Evolutionary conservation across 257 asterid genomes (phyloP), one percentile per base, ranked within the genome.

Genomic region (Echites panduratus): DNA sequence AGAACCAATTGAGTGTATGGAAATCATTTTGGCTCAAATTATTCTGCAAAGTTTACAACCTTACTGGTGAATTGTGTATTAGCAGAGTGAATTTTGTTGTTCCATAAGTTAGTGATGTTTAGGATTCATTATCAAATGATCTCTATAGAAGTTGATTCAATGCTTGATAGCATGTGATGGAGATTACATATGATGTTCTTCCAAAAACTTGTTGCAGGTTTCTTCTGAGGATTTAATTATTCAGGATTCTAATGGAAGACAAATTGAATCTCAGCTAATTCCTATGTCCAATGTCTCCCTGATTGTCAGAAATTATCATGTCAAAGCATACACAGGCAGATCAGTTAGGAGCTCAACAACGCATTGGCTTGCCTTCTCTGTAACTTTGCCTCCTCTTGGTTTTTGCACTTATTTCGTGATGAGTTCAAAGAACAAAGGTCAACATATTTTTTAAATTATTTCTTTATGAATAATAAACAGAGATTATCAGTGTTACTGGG

Each of bases 301-400:
- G 81, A 72, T 20, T 61, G 56, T 80, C 29, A 67, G 79, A 68
- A 79, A 79, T 59, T 80, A 84, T 82, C 81, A 84, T 62, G 79
- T 82, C 49, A 87, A 83, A 79, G 92, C 91, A 78, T 82, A 90
- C 78, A 71, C 77, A 75, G 89, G 86, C 67, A 71, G 64, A 82
- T 81, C 91, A 50, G 79, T 89, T 41, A 72, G 71, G 75, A 83
- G 82, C 86, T 77, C 75, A 26, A 81, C 81, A 2, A 84, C 73
- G 68, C 78, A 78, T 82, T 87, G 89, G 92, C 89, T 90, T 77
- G 95, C 89, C 54, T 88, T 90, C 80, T 77, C 89, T 35, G 89
- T 83, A 47, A 77, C 86, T 66, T 85, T 87, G 26, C 96, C 95
- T 11, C 96, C 95, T 38, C 89, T 90, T 79, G 96, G 96, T 83